Percentiles rank a stretch among this genome's conserved stretches.
These are phyloP conservation scores for Peronospora tabacina DNA, from an alignment of 352 stramenopile species.

Conservation along the genomic window DNA sequence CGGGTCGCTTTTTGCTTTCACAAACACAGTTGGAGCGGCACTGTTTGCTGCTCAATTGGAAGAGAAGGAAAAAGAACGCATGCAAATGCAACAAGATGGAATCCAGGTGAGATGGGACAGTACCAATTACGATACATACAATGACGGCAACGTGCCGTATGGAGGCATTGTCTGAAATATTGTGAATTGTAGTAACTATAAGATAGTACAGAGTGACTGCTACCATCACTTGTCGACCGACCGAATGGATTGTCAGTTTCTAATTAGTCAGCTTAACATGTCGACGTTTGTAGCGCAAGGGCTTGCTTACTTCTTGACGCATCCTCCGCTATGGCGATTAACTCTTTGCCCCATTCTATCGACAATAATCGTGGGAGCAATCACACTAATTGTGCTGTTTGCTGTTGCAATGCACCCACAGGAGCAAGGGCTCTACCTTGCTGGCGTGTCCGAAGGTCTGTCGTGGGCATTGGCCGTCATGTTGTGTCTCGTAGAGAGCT, in stretches of 20 bases:
- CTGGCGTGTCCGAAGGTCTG: constrained; percentile 29
- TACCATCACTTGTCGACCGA: neutral
- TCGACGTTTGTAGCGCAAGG: constrained; percentile 30
- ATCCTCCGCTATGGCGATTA: constrained; percentile 41
- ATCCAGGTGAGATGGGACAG: constrained; percentile 8
- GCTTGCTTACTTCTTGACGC: constrained; percentile 38
- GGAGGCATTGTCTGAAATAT: constrained; percentile 19
- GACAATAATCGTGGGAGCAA: constrained; percentile 36
- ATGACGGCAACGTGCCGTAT: constrained; percentile 15
- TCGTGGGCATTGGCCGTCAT: constrained; percentile 47
- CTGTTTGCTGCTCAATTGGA: constrained; percentile 61
- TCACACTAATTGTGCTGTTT: constrained; percentile 40
- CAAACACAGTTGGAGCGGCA: constrained; percentile 59
- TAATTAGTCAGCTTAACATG: constrained; percentile 16
- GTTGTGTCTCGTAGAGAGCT: constrained; percentile 48
- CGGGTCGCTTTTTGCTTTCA: constrained; percentile 60
- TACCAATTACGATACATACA: constrained; percentile 12
- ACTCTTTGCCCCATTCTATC: constrained; percentile 43
- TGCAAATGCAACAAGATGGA: constrained; percentile 5
- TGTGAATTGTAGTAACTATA: neutral
- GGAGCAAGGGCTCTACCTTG: constrained; percentile 30
- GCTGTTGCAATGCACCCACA: constrained; percentile 34
- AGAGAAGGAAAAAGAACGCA: constrained; percentile 26
- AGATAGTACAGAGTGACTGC: too few species aligned
- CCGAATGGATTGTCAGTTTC: neutral